Evolutionary conservation across 2,329 filamentous ascomycete genomes (phyloP), one percentile per base, ranked within the genome.

Genomic region (Drechslera avenae): DNA sequence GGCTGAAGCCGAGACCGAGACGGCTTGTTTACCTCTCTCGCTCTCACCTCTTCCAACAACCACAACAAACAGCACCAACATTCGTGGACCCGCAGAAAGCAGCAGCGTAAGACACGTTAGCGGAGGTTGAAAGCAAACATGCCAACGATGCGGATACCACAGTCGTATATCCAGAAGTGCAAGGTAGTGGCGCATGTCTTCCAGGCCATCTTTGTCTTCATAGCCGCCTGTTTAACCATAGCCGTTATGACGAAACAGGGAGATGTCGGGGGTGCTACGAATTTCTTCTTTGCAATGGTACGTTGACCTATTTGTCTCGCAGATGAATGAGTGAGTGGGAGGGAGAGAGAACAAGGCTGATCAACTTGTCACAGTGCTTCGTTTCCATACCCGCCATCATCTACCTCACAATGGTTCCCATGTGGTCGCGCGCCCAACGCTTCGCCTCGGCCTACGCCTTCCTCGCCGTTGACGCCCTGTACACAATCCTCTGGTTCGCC

Each of bases 401-500:
- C 50, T 86, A 86, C 67, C 80, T 84, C 46, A 76, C 80, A 37
- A 83, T 83, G 67, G 81, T 84, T 4, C 83, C 84, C 4, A 81
- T 84, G 74, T 86, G 82, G 80, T 78, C 78, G 18, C 80, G 83
- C 55, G 80, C 83, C 19, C 76, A 77, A 57, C 77, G 79, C 43
- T 83, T 86, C 62, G 80, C 81, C 49, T 85, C 84, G 60, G 79
- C 81, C 31, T 85, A 85, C 63, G 83, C 81, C 44, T 84, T 85
- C 63, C 79, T 81, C 7, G 72, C 75, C 2, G 66, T 86, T 49
- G 84, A 86, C 60, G 68, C 76, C 12, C 61, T 85, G 18, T 84
- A 62, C 45, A 61, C 66, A 60, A 65, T 86, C 8, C 67, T 86
- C 32, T 86, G 83, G 83, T 82, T 86, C 62, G 76, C 77, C 4